Base-by-base conservation (phyloP, 129 eudicot species). In the Apium graveolens region DNA sequence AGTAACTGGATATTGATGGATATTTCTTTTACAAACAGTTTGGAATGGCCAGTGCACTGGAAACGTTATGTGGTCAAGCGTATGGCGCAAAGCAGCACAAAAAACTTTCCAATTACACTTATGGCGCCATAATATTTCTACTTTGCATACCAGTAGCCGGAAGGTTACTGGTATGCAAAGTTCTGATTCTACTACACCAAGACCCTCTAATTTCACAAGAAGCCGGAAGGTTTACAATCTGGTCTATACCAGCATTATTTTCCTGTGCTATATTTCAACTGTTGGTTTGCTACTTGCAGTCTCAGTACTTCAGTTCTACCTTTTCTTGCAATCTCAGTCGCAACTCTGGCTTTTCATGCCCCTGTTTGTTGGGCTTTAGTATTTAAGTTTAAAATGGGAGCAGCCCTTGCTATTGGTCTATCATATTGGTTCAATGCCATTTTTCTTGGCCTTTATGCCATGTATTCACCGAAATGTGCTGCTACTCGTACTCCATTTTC, bases 281-380 rank as follows among this genome's bases (percentile, higher is more conserved):
- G 1, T 18, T 83, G 75, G 72, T 83, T 62, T 78, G 84, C 9
- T 86, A 39, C 76, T 69, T 86, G 76, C 89, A 80, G 80, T 46
- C 83, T n/a, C 89, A 86, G 77, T 80, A 79, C 45, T 75, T 75
- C 78, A 18, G 65, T 83, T 5, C 3, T 74, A 31, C 87, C 87
- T 17, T 78, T 86, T 85, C 73, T 86, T 29, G 14, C 57, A 31
- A 49, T 78, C 43, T 83, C 89, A 44, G 24, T 83, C 26, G 80
- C 78, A 27, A 66, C 85, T 65, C 31, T 86, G 17, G 41, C 18
- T 34, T 13, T 83, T 55, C 87, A 86, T 44, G 35, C 83, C 14
- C 87, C 82, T 4, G 27, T 86, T 49, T 74, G 81, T 34, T 86
- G 90, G 90, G 76, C 70, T 20, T 65, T 78, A 17, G 80, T 86